phyloP scores from a whole-genome alignment of 805 yeast genomes.

The Wickerhamiella qilinensis region DNA sequence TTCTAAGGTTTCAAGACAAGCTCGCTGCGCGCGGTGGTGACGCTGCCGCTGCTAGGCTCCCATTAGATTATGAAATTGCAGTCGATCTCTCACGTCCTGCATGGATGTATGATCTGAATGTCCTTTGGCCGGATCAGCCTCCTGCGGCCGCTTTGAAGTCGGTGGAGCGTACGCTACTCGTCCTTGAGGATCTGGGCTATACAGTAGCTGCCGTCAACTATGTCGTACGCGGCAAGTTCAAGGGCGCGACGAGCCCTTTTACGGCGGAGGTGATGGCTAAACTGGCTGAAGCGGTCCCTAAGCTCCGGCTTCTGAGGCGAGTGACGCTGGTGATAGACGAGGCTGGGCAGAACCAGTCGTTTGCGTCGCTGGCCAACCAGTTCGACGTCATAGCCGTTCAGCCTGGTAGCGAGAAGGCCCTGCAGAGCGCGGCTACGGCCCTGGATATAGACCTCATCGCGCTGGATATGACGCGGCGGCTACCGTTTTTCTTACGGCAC shows the following conservation, averaged over 20 bases:
- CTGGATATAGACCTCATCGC: slow-evolving; percentile 74
- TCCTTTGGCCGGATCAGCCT: slow-evolving; percentile 21
- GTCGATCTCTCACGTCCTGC: no score
- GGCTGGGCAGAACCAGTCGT: slow-evolving; percentile 54
- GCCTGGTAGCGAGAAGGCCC: slow-evolving; percentile 65
- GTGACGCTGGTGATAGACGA: slow-evolving; percentile 65
- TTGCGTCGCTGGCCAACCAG: slow-evolving; percentile 27
- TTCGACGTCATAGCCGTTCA: slow-evolving; percentile 74
- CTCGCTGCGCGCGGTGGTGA: no score
- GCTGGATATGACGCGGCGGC: slow-evolving; percentile 43
- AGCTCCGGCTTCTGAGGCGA: slow-evolving; percentile 42
- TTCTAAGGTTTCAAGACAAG: no score
- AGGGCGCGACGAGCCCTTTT: slow-evolving; percentile 8
- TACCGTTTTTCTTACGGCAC: slow-evolving; percentile 69
- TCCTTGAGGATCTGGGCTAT: slow-evolving; percentile 34
- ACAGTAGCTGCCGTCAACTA: slow-evolving; percentile 65
- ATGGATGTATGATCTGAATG: slow-evolving; percentile 21
- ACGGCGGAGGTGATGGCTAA: slow-evolving; percentile 15
- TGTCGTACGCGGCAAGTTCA: slow-evolving; percentile 13
- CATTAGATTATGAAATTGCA: no score
- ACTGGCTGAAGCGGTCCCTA: slow-evolving; percentile 24
- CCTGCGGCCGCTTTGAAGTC: slow-evolving; percentile 7
- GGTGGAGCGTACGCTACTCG: slow-evolving; percentile 12
- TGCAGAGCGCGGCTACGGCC: slow-evolving; percentile 56
- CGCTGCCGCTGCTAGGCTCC: no score